These are phyloP conservation scores for Pleurostoma richardsiae DNA, from an alignment of 2,329 filamentous ascomycete species.

Conservation along the genomic window DNA sequence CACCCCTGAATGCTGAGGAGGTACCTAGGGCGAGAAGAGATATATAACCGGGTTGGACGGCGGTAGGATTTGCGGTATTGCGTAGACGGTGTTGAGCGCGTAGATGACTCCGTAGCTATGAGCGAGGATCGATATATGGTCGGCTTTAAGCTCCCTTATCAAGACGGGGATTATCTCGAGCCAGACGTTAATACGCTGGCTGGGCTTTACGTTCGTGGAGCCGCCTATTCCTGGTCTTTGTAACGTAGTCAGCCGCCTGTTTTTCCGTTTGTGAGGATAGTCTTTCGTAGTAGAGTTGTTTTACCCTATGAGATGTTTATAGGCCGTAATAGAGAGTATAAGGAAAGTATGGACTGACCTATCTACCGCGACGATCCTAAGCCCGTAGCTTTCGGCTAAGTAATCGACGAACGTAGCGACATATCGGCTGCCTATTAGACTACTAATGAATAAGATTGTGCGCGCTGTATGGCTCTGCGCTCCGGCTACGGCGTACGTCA, in stretches of 20 bases:
- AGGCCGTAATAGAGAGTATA: not conserved
- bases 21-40: slow-evolving; percentile 35
- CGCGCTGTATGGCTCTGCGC: slow-evolving; percentile 6
- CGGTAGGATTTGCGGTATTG: slow-evolving; percentile 23
- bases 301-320: not conserved
- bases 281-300: not conserved
- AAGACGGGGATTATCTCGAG: slow-evolving; percentile 33
- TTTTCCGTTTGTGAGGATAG: not conserved
- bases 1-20: slow-evolving; percentile 26
- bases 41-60: slow-evolving; percentile 19
- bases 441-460: slow-evolving; percentile 27
- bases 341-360: slow-evolving; percentile 19
- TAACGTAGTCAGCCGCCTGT: no score
- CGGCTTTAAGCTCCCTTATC: slow-evolving; percentile 25
- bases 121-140: slow-evolving; percentile 29
- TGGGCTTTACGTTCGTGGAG: slow-evolving; percentile 26
- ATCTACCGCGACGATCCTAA: slow-evolving; percentile 30
- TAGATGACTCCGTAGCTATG: slow-evolving; percentile 37
- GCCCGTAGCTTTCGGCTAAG: slow-evolving; percentile 19
- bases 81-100: slow-evolving; percentile 31
- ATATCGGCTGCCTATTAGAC: slow-evolving; percentile 30
- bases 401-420: slow-evolving; percentile 19
- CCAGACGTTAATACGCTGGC: slow-evolving; percentile 18
- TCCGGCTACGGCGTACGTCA: slow-evolving; percentile 6
- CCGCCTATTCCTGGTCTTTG: slow-evolving; percentile 36